Base-by-base conservation (phyloP, 345 rosid genomes). In the Moricandia arvensis region DNA sequence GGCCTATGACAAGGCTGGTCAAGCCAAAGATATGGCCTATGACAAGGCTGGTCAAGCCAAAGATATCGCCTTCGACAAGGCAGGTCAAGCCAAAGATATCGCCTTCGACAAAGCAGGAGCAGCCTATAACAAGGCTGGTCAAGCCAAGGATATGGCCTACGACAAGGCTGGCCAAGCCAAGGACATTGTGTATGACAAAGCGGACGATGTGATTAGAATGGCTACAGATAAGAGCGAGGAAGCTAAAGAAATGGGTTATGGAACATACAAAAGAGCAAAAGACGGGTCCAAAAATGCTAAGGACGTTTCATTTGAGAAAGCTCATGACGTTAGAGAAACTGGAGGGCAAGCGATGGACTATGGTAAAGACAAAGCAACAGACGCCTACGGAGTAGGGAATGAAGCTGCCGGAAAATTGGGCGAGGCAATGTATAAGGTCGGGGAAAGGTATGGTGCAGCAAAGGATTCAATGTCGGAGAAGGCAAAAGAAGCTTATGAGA, bases 401-500 rank as follows among this genome's bases (percentile, higher is more conserved):
- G 72, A 83, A 67, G 80, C 79, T 10, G 71, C 37, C 1, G 4
- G 4, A 13, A 68, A 68, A 1, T 49, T 65, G 1, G 80, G 69
- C 47, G 77, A 78, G 8, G 72, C 70, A 12, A 34, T 60, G 8
- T 3, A 72, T 30, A 77, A 75, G 68, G 87, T 80, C 15, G 82
- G 84, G 38, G 85, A 80, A 38, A 68, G 78, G n/a, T 91, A 82
- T 38, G 69, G 9, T 6, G 57, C 80, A 2, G 89, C 93, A 26
- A 85, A 83, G 63, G 74, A 67, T 51, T 59, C 77, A 1, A 72
- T 61, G 69, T 72, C 77, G 2, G 83, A 82, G 54, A 63, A 70
- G 49, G 26, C 68, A 6, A 70, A 68, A 79, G 82, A 63, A 38
- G 67, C 62, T 74, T 87, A 83, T 63, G 91, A 84, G 63, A 75